phyloP scores from a whole-genome alignment of 768 basidiomycete genomes.

The Pholiota molesta region DNA sequence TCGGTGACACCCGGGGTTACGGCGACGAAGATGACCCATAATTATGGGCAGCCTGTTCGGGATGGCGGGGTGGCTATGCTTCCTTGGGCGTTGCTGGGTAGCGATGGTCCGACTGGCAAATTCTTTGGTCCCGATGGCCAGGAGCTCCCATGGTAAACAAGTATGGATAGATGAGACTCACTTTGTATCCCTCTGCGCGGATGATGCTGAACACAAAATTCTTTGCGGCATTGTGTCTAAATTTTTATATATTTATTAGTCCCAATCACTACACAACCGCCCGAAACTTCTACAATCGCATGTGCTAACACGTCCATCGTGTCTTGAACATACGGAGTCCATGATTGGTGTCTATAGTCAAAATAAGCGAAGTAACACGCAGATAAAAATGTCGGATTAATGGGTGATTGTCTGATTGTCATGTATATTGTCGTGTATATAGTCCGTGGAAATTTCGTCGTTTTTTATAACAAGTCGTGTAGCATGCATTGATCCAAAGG shows the following conservation, averaged over 20 bases:
- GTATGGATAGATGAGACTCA: neutral
- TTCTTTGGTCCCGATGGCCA: neutral
- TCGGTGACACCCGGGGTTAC: neutral
- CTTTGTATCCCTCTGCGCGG: neutral
- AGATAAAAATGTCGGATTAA: neutral
- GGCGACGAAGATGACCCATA: neutral
- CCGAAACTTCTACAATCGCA: neutral
- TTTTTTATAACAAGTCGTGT: neutral
- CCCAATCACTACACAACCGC: too few species aligned
- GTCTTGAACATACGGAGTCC: neutral
- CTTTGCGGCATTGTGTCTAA: too few species aligned
- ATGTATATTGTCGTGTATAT: neutral
- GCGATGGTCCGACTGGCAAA: neutral
- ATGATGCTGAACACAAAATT: too few species aligned
- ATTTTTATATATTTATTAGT: too few species aligned
- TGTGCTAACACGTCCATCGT: neutral
- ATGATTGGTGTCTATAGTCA: neutral
- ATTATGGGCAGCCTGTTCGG: neutral
- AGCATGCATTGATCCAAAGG: too few species aligned
- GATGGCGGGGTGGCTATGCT: neutral
- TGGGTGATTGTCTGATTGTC: neutral
- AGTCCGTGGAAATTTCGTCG: neutral
- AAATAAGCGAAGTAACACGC: neutral
- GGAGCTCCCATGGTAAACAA: neutral
- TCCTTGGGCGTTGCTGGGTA: neutral